Percentiles rank a stretch among this genome's conserved stretches.
Evolutionary conservation across 2,329 filamentous ascomycete genomes (phyloP).

Genomic region (Aphanocladium album): DNA sequence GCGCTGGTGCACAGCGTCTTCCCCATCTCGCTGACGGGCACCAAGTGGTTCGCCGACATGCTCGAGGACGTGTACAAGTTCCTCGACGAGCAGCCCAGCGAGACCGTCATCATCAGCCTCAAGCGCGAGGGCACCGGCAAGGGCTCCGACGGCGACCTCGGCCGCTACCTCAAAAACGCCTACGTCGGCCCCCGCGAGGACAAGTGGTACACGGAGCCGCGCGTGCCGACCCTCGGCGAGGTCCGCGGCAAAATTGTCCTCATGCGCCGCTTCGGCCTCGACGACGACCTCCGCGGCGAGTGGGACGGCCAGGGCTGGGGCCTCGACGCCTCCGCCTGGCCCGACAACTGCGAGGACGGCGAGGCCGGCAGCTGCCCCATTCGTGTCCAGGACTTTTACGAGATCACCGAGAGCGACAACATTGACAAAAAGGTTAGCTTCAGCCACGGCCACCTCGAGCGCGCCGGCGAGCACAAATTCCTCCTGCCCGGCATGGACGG

Average conservation of each 20-base stretch:
- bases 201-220: slow-evolving; percentile 74
- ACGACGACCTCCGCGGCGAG: slow-evolving; percentile 46
- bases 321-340: slow-evolving; percentile 66
- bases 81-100: slow-evolving; percentile 69
- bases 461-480: slow-evolving; percentile 53
- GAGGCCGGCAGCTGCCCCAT: slow-evolving; percentile 61
- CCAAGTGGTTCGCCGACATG: slow-evolving; percentile 71
- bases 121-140: slow-evolving; percentile 87
- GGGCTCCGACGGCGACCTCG: slow-evolving; percentile 73
- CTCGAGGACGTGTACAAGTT: slow-evolving; percentile 69
- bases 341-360: slow-evolving; percentile 80
- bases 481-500: slow-evolving; percentile 35
- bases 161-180: slow-evolving; percentile 64
- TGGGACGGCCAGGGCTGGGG: slow-evolving; percentile 50
- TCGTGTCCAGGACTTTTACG: slow-evolving; percentile 92
- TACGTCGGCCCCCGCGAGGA: slow-evolving; percentile 56
- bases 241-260: slow-evolving; percentile 79
- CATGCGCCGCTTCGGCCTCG: slow-evolving; percentile 71
- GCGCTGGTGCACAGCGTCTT: slow-evolving; percentile 87
- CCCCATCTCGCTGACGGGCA: slow-evolving; percentile 76
- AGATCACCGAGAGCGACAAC: slow-evolving; percentile 67
- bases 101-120: slow-evolving; percentile 79
- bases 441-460: slow-evolving; percentile 69
- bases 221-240: slow-evolving; percentile 72
- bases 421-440: slow-evolving; percentile 77